Base-by-base conservation (phyloP, 257 asterid genomes). In the Cruciata laevipes region DNA sequence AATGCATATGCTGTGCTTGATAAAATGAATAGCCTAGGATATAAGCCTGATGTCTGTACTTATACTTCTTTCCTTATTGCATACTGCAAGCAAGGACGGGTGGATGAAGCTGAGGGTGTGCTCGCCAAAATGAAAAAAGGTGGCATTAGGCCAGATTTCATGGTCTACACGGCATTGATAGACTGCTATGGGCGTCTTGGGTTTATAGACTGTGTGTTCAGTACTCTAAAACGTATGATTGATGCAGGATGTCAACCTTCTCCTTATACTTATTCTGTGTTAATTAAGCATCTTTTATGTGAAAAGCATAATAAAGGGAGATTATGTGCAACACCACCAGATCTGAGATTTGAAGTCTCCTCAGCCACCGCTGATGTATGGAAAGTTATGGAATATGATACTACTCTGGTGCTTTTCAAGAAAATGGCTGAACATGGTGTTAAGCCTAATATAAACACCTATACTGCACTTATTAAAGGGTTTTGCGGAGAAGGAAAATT, bases 171-270 rank as follows among this genome's bases (percentile, higher is more conserved):
- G 31, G 95, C 75, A 66, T 72, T 86, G 59, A 84, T 89, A 60
- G 96, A 89, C 78, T 89, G 95, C 35, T 87, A 83, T 76, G 95
- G 92, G 67, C 90, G 89, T 53, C 63, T 79, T 51, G 86, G 96
- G n/a, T 73, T 75, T 57, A 35, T 83, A 42, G 77, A 75, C 71
- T 81, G 63, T 35, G 85, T 90, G 58, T 83, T 87, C 79, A 75
- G 74, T 71, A 72, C 78, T 61, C 80, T 87, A 47, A 85, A 77
- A 75, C 78, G 79, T 62, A 82, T 89, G 96, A 70, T 80, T 66
- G 80, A 67, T 65, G 82, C 87, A 69, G 89, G 89, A 63, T 77
- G 52, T 53, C 88, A 83, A 73, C 96, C 96, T 62, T 87, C 95
- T 67, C 70, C 33, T 7, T 87, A 85, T 66, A 83, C 95, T 58